Base-by-base conservation (phyloP, 2,329 filamentous ascomycete species). In the Didymosphaeria variabile region DNA sequence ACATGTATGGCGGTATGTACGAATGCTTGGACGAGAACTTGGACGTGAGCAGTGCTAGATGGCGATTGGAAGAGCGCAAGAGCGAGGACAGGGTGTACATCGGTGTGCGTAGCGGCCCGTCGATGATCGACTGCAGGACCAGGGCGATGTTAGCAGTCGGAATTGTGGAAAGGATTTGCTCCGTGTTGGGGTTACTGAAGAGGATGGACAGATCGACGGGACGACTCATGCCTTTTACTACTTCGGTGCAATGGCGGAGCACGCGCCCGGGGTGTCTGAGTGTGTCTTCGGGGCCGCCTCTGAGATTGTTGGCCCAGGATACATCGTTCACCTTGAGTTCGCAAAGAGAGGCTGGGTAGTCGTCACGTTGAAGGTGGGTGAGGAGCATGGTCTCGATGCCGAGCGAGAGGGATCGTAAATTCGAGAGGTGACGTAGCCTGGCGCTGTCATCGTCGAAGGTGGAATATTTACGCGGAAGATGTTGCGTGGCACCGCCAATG, bases 1-100 rank as follows among this genome's bases (percentile, higher is more conserved):
- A 66, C 73, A 78, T 75, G 47, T 72, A 78, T 0, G 76, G 76
- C 3, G 74, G 74, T 1, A 78, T 78, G 47, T 65, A 77, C 0
- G 63, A 44, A 0, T 51, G 62, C 0, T 65, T 68, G 3, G 55
- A 52, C 0, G 52, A 56, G 36, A 78, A 78, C 0, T 47, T 60
- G 17, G 75, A 66, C 5, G 64, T 65, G 1, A 70, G 71, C 19
- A 77, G 60, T 9, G 67, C 36, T 10, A 78, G 67, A 9, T 60
- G 64, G 2, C 63, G 51, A 32, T 67, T 67, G 10, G 67, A 65
- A 7, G 69, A 68, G 10, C 70, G 67, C 9, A 76, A 55, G 7
- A 66, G 53, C 0, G 61, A 62, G 1, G 71, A 69, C 12, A 76
- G 68, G 2, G 67, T 66, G 61, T 77, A 77, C 15, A 74, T 64